These are phyloP conservation scores for Globisporangium spinosum DNA, from an alignment of 352 stramenopile genomes.

Conservation along the genomic window DNA sequence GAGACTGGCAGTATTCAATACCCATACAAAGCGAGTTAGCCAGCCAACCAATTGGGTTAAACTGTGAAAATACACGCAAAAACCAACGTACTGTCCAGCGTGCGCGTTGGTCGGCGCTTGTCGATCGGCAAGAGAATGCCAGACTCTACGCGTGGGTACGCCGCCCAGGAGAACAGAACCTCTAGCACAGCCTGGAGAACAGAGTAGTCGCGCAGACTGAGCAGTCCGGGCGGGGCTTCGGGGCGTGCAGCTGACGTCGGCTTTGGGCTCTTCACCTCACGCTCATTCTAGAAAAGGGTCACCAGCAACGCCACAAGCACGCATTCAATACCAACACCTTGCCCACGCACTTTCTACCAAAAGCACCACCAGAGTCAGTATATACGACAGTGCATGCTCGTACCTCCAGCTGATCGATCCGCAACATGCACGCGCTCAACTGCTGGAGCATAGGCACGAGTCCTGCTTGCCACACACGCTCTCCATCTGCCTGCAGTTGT, in stretches of 20 bases:
- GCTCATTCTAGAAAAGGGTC: background rate
- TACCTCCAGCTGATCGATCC: constrained; percentile 12
- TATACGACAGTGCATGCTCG: background rate
- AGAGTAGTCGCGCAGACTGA: constrained; percentile 84
- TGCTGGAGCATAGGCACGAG: constrained; percentile 40
- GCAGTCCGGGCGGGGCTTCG: constrained; percentile 52
- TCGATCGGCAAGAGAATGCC: constrained; percentile 57
- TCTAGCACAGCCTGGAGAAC: constrained; percentile 77
- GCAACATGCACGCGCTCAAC: constrained; percentile 42
- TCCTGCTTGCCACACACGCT: constrained; percentile 29
- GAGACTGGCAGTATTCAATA: constrained; percentile 34
- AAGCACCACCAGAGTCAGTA: background rate
- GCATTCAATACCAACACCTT: background rate
- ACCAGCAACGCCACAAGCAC: background rate
- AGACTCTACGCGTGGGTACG: constrained; percentile 43
- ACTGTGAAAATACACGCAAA: background rate
- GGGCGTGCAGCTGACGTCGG: constrained; percentile 19
- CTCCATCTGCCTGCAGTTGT: background rate
- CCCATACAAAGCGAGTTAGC: background rate
- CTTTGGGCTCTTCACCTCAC: constrained; percentile 11
- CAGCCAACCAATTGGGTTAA: background rate
- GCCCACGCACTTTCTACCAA: background rate
- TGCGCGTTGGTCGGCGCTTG: constrained; percentile 70
- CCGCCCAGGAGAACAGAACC: constrained; percentile 68
- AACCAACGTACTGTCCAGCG: constrained; percentile 58